phyloP scores from a whole-genome alignment of 495 filamentous ascomycete genomes.

The Pyrenopolyporus hunteri region DNA sequence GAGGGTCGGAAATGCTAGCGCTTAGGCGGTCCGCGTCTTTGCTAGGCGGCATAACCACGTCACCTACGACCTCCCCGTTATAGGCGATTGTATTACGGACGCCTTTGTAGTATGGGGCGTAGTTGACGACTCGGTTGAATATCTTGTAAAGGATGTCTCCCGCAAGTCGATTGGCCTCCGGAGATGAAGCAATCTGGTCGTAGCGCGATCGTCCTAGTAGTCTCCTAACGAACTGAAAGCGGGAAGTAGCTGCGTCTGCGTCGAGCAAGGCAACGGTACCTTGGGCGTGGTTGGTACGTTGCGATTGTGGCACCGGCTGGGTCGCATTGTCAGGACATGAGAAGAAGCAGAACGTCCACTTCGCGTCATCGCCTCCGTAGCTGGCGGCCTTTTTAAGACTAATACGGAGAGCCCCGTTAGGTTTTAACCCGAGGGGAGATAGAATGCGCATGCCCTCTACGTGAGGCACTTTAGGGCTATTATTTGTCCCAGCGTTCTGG shows the following conservation, averaged over 20 bases:
- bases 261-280: slow-evolving; percentile 9
- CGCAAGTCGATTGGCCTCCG: slow-evolving; percentile 7
- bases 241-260: slow-evolving; percentile 1
- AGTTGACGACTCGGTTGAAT: slow-evolving; percentile 42
- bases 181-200: slow-evolving; percentile 14
- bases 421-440: slow-evolving; percentile 12
- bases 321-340: neutral
- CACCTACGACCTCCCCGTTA: slow-evolving; percentile 41
- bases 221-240: slow-evolving; percentile 11
- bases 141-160: slow-evolving; percentile 44
- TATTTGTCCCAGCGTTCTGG: neutral
- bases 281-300: slow-evolving; percentile 17
- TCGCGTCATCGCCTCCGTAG: neutral
- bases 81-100: slow-evolving; percentile 41
- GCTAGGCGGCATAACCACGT: slow-evolving; percentile 32
- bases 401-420: slow-evolving; percentile 5
- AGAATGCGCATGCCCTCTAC: slow-evolving; percentile 17
- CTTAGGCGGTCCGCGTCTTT: slow-evolving; percentile 8
- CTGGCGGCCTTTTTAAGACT: slow-evolving; percentile 14
- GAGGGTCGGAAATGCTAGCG: slow-evolving; percentile 1
- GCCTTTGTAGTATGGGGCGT: slow-evolving; percentile 47
- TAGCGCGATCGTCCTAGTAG: slow-evolving; percentile 12
- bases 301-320: neutral
- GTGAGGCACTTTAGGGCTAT: slow-evolving; percentile 2
- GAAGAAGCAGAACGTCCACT: slow-evolving; percentile 19